Evolutionary conservation across 2,329 filamentous ascomycete species (phyloP), one percentile per base, ranked within the genome.

Genomic region (Cryphonectria parasitica): DNA sequence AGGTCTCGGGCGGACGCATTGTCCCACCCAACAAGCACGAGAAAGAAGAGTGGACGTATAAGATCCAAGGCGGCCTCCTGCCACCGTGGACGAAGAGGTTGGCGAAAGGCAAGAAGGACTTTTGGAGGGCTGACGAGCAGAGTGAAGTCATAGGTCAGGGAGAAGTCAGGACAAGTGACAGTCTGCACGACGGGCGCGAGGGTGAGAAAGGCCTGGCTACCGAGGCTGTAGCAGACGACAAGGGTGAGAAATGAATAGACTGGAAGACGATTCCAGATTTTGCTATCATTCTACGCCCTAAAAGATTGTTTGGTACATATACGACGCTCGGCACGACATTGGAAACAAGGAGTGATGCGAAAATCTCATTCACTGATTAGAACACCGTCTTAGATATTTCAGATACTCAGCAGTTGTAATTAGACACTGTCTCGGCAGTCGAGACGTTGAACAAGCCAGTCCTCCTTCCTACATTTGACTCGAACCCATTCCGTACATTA

Each of bases 21-120:
- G 86, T 90, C 10, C 93, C 94, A 0, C 86, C 87, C 7, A 92
- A 95, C 80, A 92, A 93, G 81, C 86, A 91, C 10, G 84, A 91
- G 76, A 93, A 93, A 79, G 93, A 96, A 71, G 88, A 86, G 13
- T 97, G 93, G 94, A 92, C 92, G 0, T 95, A 90, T 83, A 89
- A 88, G 76, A 86, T 95, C 41, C 88, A 90, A 0, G 92, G 93
- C 22, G 93, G 93, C 0, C 81, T 96, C 65, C 80, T 95, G 36
- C 93, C 93, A 0, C 88, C 88, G 0, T 97, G 76, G 93, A 77
- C 94, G 66, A 83, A 85, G 70, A 87, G 93, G 41, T 82, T 91
- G 5, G 78, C 80, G 0, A 82, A 82, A 52, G 93, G 93, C 39
- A 92, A 93, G 83, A 91, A 86, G 81, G 87, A 91, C 75, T 95